Conservation (phyloP, 768 basidiomycete genomes). For the Suillus spraguei region DNA sequence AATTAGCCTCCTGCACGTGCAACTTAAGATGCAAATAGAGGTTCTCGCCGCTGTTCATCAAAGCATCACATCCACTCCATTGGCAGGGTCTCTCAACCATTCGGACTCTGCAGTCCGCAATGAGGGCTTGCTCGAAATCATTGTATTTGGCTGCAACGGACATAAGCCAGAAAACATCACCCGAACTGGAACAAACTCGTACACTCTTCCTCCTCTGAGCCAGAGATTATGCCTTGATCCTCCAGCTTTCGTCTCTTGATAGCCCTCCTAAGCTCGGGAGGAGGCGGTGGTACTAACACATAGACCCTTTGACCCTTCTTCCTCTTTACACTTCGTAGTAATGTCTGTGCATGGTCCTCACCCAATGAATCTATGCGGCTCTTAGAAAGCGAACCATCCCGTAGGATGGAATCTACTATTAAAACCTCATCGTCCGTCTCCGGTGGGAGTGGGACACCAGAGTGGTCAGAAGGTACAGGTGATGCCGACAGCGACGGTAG, state of each 20-base stretch:
- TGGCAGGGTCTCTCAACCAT: conserved; percentile 51
- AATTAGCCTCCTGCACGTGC: conserved; percentile 36
- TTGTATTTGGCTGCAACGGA: conserved; percentile 40
- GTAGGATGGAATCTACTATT: conserved; percentile 12
- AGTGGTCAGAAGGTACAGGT: conserved; percentile 19
- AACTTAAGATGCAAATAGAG: conserved; percentile 51
- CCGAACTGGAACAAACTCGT: conserved; percentile 28
- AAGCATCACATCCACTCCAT: conserved; percentile 59
- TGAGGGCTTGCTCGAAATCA: conserved; percentile 43
- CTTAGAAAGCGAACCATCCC: conserved; percentile 20
- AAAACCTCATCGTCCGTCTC: conserved; percentile 24
- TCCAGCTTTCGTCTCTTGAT: conserved; percentile 22
- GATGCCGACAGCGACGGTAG: conserved; percentile 48
- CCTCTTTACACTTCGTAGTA: conserved; percentile 25
- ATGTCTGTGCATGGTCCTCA: conserved; percentile 5
- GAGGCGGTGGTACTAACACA: conserved; percentile 31
- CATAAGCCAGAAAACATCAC: conserved; percentile 28
- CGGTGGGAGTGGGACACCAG: conserved; percentile 18
- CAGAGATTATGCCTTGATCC: conserved; percentile 15
- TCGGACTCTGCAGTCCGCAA: conserved; percentile 50
- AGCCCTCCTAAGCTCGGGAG: conserved; percentile 24
- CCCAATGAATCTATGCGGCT: conserved; percentile 18
- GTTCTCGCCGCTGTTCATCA: conserved; percentile 54
- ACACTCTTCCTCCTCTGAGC: conserved; percentile 30
- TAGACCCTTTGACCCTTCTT: conserved; percentile 25